Conservation (phyloP, 805 yeast genomes). For the Soucietia sequanensis region DNA sequence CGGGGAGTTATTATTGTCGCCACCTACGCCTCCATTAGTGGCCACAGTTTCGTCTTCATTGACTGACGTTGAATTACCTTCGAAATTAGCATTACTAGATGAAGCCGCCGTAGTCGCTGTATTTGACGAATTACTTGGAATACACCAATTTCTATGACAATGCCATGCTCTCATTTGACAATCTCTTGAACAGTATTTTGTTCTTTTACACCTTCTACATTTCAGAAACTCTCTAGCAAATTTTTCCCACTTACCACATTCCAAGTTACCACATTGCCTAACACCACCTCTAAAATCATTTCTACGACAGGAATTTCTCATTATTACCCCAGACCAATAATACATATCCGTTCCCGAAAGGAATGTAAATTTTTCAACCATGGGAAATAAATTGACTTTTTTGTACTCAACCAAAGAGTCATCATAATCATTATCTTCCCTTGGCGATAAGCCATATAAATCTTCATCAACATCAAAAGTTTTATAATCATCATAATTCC, state of each 20-base stretch:
- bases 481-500: constrained; percentile 41
- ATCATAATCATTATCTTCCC: constrained; percentile 33
- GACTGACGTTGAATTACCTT: too few species aligned
- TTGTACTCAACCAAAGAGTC: constrained; percentile 45
- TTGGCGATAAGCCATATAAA: constrained; percentile 9
- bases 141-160: constrained; percentile 94
- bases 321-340: constrained; percentile 97
- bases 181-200: constrained; percentile 90
- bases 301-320: constrained; percentile 92
- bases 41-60: not conserved
- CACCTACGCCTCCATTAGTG: not conserved
- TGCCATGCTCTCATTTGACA: constrained; percentile 93
- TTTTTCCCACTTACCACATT: constrained; percentile 93
- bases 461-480: constrained; percentile 40
- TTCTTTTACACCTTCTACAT: constrained; percentile 89
- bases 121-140: constrained; percentile 42
- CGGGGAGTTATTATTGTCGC: too few species aligned
- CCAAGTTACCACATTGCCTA: constrained; percentile 90
- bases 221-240: constrained; percentile 91
- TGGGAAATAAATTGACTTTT: constrained; percentile 72
- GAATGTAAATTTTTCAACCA: constrained; percentile 87
- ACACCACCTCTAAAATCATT: constrained; percentile 87
- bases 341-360: constrained; percentile 74
- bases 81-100: not conserved
- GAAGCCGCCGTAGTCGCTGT: constrained; percentile 13